phyloP scores from a whole-genome alignment of 2,329 filamentous ascomycete species.

The Trichoderma afroharzianum region DNA sequence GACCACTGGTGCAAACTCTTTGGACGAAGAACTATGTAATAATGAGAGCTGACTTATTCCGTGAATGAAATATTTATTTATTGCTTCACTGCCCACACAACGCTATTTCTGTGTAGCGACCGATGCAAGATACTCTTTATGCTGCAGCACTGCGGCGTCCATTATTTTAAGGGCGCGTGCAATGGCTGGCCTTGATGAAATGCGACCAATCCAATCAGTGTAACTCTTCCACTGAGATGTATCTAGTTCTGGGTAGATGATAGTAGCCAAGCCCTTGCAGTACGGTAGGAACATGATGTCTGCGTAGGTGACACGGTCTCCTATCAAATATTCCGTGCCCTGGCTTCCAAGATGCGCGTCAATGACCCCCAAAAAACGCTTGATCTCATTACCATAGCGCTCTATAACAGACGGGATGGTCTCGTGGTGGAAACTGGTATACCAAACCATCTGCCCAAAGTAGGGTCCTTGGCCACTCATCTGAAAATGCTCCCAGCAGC shows the following conservation, averaged over 20 bases:
- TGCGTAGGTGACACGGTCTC: not conserved
- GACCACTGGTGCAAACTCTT: not conserved
- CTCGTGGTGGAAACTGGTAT: not conserved
- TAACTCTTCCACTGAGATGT: not conserved
- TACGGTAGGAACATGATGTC: not conserved
- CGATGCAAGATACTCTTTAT: not conserved
- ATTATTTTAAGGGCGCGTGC: not conserved
- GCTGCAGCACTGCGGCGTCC: not conserved
- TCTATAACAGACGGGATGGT: not conserved
- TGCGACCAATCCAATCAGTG: not conserved
- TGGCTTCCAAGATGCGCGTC: not conserved
- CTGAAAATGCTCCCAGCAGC: not conserved
- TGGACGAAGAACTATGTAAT: not conserved
- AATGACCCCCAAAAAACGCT: not conserved
- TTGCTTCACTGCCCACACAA: not conserved
- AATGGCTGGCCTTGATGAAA: not conserved
- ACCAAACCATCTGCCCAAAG: not conserved
- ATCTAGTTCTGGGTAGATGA: not conserved
- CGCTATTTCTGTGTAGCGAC: not conserved
- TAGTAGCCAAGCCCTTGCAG: not conserved
- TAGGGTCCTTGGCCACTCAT: not conserved
- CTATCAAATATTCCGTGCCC: not conserved
- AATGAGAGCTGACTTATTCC: not conserved
- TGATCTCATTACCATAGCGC: not conserved
- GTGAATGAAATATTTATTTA: not conserved